Evolutionary conservation across 2,329 filamentous ascomycete genomes (phyloP), one percentile per base, ranked within the genome.

Genomic region (Juglanconis juglandina): DNA sequence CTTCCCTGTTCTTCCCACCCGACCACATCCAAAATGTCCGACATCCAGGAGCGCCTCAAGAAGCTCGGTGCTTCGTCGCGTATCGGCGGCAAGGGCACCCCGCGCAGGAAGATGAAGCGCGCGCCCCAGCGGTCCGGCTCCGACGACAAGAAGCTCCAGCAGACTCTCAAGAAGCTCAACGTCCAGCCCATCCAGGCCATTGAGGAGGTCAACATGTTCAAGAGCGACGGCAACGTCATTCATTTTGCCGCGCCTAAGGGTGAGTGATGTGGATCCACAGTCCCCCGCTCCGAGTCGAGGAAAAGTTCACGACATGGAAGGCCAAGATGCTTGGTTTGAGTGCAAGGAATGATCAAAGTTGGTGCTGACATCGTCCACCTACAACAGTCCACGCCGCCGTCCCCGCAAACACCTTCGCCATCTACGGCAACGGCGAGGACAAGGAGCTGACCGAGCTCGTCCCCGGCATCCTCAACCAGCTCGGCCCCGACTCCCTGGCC

Each of bases 131-230:
- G 87, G 78, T 90, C 90, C 69, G 92, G 90, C 76, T 92, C 91
- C 79, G 95, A 99, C 77, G 95, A 99, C 89, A 98, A 97, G 91
- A 99, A 99, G 88, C 91, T 99, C 67, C 95, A 99, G 84, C 87
- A 89, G 65, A 83, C 92, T 65, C 86, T 99, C 69, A 99, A 99
- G 91, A 99, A 99, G 90, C 88, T 99, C 79, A 98, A 98, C 81
- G 94, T 96, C 63, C 95, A 99, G 87, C 95, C 95, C 73, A 98
- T 99, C 81, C 93, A 96, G 84, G 92, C 91, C 68, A 99, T 99
- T 73, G 95, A 99, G 88, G 95, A 99, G 85, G 95, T 99, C 78
- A 99, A 99, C 89, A 99, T 99, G 95, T 99, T 99, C 89, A 99
- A 99, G 90, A 90, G 91, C 76, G 95, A 99, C 77, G 95, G 95